Evolutionary conservation across 805 yeast species (phyloP), one percentile per base, ranked within the genome.

Genomic region (Ogataea pilisensis): DNA sequence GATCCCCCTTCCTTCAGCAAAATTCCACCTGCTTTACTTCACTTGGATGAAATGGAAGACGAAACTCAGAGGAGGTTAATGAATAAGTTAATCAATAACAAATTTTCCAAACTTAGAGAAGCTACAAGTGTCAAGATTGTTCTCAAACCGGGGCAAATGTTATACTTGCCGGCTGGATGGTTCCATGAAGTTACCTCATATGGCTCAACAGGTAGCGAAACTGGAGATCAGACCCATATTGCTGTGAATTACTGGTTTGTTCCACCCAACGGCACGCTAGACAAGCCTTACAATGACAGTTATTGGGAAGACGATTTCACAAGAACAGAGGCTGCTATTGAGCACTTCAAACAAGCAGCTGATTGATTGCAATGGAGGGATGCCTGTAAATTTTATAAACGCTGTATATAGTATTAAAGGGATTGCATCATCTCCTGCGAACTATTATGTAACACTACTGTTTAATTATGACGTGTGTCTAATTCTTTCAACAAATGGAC

Each of bases 151-250:
- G 88, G 88, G 0, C 78, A 82, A 36, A 76, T 81, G 80, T 57
- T 84, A 18, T 84, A 75, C 54, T 56, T 84, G 20, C 91, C 91
- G 0, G 74, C 85, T 1, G 89, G 91, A 3, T 84, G 90, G 90
- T 84, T 84, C 53, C 91, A 84, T 56, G 91, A 84, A 57, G 91
- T 84, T 2, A 74, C 85, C 1, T 80, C 86, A 8, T 80, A 67
- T 56, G 81, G 82, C 3, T 12, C 13, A 13, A 21, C 25, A 1
- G 22, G 14, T 20, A 14, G 12, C 16, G 57, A 55, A 8, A 50
- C 42, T 2, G 49, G 44, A 6, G 48, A 54, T 26, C 54, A 53
- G 22, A 61, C 69, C 3, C 91, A 84, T 51, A 66, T 75, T 27
- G 89, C 90, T 0, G 51, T 82, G 9, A 84, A 84, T 54, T 84